phyloP scores from a whole-genome alignment of 140 eudicot species.

The Ambrosia hybrid region DNA sequence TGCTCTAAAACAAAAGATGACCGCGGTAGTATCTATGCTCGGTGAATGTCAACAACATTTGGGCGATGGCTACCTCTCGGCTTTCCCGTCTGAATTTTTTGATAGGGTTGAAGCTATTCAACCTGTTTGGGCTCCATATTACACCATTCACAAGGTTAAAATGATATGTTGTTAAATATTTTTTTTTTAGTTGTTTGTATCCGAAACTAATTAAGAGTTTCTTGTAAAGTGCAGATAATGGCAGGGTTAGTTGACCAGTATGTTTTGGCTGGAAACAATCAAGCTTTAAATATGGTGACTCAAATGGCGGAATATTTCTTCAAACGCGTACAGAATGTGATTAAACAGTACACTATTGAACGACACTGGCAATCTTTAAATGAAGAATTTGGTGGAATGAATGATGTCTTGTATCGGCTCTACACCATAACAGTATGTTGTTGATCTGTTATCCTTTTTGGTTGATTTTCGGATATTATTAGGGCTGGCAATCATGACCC shows the following conservation, averaged over 20 bases:
- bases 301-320: slow-evolving; percentile 82
- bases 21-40: slow-evolving; percentile 54
- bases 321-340: slow-evolving; percentile 82
- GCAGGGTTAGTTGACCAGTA: slow-evolving; percentile 92
- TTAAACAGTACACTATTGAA: slow-evolving; percentile 51
- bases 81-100: slow-evolving; percentile 80
- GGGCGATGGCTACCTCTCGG: slow-evolving; percentile 84
- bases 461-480: too few species aligned
- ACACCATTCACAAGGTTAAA: slow-evolving; percentile 92
- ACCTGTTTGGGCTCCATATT: slow-evolving; percentile 95
- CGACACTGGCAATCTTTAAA: slow-evolving; percentile 76
- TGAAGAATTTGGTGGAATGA: slow-evolving; percentile 99
- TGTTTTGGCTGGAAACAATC: slow-evolving; percentile 51
- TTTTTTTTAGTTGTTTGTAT: neutral
- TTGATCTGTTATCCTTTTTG: neutral
- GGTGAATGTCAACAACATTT: slow-evolving; percentile 65
- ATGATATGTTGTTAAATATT: neutral
- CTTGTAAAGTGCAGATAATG: slow-evolving; percentile 61
- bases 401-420: slow-evolving; percentile 75
- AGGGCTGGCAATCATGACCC: too few species aligned
- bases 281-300: slow-evolving; percentile 62
- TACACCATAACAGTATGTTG: slow-evolving; percentile 73
- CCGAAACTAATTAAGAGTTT: neutral
- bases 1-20: slow-evolving; percentile 60
- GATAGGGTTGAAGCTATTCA: slow-evolving; percentile 75